Evolutionary conservation across 495 filamentous ascomycete genomes (phyloP).

Genomic region (Chaetomium tenue): DNA sequence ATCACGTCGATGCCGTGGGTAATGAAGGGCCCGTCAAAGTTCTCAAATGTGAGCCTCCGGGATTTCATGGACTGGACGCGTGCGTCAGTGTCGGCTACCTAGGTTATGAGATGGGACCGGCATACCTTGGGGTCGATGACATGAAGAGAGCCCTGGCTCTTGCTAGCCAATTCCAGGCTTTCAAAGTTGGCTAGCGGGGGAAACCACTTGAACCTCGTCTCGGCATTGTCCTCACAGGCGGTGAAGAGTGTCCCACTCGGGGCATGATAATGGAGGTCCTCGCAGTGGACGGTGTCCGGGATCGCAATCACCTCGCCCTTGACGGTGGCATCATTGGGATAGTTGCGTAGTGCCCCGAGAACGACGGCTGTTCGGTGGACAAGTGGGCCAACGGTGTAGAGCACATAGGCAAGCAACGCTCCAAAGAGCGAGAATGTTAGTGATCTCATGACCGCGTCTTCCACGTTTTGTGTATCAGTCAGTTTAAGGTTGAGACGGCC

Average conservation of each 20-base stretch:
- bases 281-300: slow-evolving; percentile 55
- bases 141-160: slow-evolving; percentile 49
- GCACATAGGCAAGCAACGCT: slow-evolving; percentile 24
- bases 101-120: not conserved
- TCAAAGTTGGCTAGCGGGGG: slow-evolving; percentile 49
- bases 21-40: slow-evolving; percentile 55
- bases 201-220: slow-evolving; percentile 55
- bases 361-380: slow-evolving; percentile 23
- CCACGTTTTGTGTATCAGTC: not conserved
- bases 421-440: slow-evolving; percentile 24
- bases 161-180: slow-evolving; percentile 29
- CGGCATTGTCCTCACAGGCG: slow-evolving; percentile 52
- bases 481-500: not conserved
- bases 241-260: slow-evolving; percentile 53
- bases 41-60: slow-evolving; percentile 46
- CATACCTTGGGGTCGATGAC: slow-evolving; percentile 55
- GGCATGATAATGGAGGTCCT: slow-evolving; percentile 59
- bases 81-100: not conserved
- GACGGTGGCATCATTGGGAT: slow-evolving; percentile 18
- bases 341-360: slow-evolving; percentile 30
- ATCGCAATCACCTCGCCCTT: slow-evolving; percentile 38
- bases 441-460: slow-evolving; percentile 20
- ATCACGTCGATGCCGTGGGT: slow-evolving; percentile 63
- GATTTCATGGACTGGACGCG: slow-evolving; percentile 50
- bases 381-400: slow-evolving; percentile 19